Evolutionary conservation across 208 protist species (phyloP).

Genomic region (Trypanosoma avium): DNA sequence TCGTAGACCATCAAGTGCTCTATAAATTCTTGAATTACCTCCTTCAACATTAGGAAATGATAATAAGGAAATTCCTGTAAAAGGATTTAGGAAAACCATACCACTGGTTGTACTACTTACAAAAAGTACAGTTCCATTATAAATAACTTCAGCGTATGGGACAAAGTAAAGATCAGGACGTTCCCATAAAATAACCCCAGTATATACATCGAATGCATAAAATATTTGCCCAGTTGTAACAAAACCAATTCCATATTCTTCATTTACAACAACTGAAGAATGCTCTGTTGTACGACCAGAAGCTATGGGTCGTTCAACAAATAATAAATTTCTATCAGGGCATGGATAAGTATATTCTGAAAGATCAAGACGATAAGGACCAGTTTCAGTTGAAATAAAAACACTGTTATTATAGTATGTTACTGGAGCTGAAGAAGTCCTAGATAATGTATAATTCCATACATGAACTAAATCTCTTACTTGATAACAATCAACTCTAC

Average conservation of each 20-base stretch:
- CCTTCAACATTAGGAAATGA: not conserved
- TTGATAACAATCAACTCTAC: slow-evolving; percentile 10
- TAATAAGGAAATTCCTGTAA: slow-evolving; percentile 14
- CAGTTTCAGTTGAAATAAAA: slow-evolving; percentile 18
- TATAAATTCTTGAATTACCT: not conserved
- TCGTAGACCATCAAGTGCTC: not conserved
- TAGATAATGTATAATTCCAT: slow-evolving; percentile 16
- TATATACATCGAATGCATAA: slow-evolving; percentile 23
- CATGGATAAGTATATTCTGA: slow-evolving; percentile 23
- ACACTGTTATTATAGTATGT: slow-evolving; percentile 27
- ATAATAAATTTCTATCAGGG: slow-evolving; percentile 8
- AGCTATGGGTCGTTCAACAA: not conserved
- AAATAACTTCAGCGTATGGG: not conserved
- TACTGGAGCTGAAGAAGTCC: slow-evolving; percentile 9
- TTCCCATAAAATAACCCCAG: slow-evolving; percentile 18
- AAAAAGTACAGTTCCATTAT: slow-evolving; percentile 8
- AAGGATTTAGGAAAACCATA: slow-evolving; percentile 25
- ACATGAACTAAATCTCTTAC: slow-evolving; percentile 5
- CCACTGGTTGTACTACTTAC: not conserved
- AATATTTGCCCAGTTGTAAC: slow-evolving; percentile 16
- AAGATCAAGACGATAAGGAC: slow-evolving; percentile 5
- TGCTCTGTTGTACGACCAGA: not conserved
- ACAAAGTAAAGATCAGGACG: slow-evolving; percentile 8
- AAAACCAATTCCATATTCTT: slow-evolving; percentile 22
- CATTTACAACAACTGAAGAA: slow-evolving; percentile 22